phyloP scores from a whole-genome alignment of 805 yeast genomes.

The Peterozyma xylosa region DNA sequence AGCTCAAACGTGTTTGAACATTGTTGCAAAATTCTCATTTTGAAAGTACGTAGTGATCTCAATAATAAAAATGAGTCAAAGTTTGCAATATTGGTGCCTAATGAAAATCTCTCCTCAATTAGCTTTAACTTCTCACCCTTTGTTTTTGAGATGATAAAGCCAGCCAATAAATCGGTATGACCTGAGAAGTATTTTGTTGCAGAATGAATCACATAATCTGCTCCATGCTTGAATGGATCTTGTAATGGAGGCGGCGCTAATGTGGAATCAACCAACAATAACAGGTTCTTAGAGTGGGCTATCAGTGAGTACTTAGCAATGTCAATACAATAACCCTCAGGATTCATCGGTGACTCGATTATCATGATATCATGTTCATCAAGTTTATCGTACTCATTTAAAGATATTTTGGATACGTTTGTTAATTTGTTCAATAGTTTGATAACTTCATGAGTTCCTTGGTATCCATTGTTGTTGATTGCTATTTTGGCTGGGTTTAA shows the following conservation, averaged over 20 bases:
- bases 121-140: conserved; percentile 24
- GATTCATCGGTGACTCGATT: conserved; percentile 49
- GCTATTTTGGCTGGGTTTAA: conserved; percentile 36
- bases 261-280: conserved; percentile 43
- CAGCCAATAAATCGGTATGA: conserved; percentile 47
- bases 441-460: conserved; percentile 44
- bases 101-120: conserved; percentile 30
- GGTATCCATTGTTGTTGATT: conserved; percentile 40
- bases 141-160: conserved; percentile 36
- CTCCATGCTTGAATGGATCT: conserved; percentile 43
- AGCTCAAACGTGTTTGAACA: conserved; percentile 35
- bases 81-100: conserved; percentile 46
- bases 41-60: conserved; percentile 43
- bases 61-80: conserved; percentile 40
- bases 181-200: conserved; percentile 54
- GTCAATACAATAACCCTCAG: conserved; percentile 36
- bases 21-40: conserved; percentile 40
- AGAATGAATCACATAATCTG: conserved; percentile 45
- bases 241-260: conserved; percentile 52
- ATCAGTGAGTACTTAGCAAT: conserved; percentile 32
- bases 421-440: conserved; percentile 33
- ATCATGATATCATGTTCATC: conserved; percentile 36
- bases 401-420: conserved; percentile 27
- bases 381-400: conserved; percentile 25
- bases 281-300: conserved; percentile 36